Evolutionary conservation across 441 rosid genomes (phyloP).

Genomic region (Aquilaria agallochum): DNA sequence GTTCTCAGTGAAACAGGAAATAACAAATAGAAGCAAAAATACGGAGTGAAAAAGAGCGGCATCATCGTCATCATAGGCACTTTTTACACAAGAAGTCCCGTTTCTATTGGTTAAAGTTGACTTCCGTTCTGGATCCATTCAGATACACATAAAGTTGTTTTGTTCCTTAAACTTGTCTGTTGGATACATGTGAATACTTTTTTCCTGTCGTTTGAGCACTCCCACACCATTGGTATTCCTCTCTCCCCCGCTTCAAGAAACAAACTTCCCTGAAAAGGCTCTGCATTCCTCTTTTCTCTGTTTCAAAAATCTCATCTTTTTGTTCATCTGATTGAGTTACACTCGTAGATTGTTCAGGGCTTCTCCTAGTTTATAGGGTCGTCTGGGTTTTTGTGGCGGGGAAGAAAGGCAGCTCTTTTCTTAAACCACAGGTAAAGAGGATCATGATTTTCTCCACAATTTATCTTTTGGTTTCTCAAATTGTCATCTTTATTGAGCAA

Average conservation of each 20-base stretch:
- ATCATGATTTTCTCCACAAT: not conserved
- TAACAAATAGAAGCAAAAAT: too few relatives aligned
- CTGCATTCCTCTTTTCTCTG: conserved; percentile 1
- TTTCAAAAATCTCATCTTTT: not conserved
- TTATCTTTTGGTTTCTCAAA: not conserved
- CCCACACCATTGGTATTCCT: not conserved
- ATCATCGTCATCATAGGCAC: too few relatives aligned
- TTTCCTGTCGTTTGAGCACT: not conserved
- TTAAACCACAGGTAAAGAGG: conserved; percentile 29
- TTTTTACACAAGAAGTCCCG: too few relatives aligned
- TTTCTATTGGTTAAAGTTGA: too few relatives aligned
- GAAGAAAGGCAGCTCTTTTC: conserved; percentile 22
- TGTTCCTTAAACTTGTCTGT: not conserved
- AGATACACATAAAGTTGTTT: conserved; percentile 11
- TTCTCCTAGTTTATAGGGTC: conserved; percentile 15
- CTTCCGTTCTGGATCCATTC: not conserved
- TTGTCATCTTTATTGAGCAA: not conserved
- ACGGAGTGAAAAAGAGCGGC: too few relatives aligned
- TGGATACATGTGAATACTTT: conserved; percentile 18
- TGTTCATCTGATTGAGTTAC: conserved; percentile 7
- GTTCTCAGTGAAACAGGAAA: too few relatives aligned
- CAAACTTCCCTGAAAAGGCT: not conserved
- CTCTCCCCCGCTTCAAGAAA: conserved; percentile 6
- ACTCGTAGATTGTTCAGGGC: not conserved
- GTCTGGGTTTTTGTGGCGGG: conserved; percentile 23